These are phyloP conservation scores for Fomitopsis pulvina DNA, from an alignment of 768 basidiomycete genomes.

Conservation along the genomic window DNA sequence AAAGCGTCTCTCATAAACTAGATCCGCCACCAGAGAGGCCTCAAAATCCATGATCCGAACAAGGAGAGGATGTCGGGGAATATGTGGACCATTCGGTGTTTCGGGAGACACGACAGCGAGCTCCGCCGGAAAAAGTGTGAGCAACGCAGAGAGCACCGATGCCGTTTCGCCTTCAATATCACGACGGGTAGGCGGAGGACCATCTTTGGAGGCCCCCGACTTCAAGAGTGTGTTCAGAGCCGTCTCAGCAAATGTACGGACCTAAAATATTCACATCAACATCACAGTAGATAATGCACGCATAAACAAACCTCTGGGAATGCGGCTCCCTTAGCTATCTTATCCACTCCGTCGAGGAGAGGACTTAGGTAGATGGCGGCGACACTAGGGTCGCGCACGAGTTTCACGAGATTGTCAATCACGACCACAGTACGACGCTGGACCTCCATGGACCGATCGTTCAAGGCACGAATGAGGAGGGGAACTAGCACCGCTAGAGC, in stretches of 20 bases:
- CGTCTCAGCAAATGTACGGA: constrained; percentile 86
- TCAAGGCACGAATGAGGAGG: constrained; percentile 82
- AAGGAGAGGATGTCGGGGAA: constrained; percentile 51
- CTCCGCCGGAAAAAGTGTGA: constrained; percentile 51
- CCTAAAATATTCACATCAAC: constrained; percentile 30
- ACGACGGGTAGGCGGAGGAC: constrained; percentile 61
- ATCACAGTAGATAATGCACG: constrained; percentile 2
- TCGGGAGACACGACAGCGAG: constrained; percentile 35
- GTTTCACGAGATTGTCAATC: constrained; percentile 94
- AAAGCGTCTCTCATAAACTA: constrained; percentile 57
- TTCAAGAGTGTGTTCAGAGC: constrained; percentile 76
- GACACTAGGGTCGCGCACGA: constrained; percentile 85
- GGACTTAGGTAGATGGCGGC: constrained; percentile 85
- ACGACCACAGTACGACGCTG: constrained; percentile 93
- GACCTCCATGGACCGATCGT: constrained; percentile 94
- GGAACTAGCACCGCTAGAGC: constrained; percentile 94
- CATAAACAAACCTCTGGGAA: constrained; percentile 76
- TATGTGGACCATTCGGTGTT: constrained; percentile 44
- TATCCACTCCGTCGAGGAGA: constrained; percentile 85
- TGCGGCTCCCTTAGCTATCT: constrained; percentile 84
- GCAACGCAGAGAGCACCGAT: constrained; percentile 47
- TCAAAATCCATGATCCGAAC: constrained; percentile 61
- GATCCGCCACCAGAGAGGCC: constrained; percentile 69
- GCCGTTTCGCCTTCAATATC: constrained; percentile 61
- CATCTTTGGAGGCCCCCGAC: constrained; percentile 75